Conservation (phyloP, 257 asterid genomes). For the Nicotiana obtusifolia region DNA sequence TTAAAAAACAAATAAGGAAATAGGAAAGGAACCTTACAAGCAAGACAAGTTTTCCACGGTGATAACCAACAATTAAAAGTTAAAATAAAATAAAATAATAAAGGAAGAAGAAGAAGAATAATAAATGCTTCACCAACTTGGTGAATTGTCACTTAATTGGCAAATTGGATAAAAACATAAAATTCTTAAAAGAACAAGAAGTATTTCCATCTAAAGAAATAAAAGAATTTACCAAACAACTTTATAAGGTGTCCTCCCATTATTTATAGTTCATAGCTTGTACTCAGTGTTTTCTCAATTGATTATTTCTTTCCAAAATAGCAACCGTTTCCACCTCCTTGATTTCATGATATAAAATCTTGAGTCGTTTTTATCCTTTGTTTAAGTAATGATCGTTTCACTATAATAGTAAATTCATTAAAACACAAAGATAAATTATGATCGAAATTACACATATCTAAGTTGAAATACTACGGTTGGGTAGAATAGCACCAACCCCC, state of each 20-base stretch:
- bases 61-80: background rate
- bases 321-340: background rate
- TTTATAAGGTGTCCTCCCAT: background rate
- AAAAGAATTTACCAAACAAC: background rate
- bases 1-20: background rate
- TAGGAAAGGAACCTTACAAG: slow-evolving; percentile 7
- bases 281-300: background rate
- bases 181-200: background rate
- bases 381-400: background rate
- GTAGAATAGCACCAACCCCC: background rate
- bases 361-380: background rate
- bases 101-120: background rate
- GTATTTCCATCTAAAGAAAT: background rate
- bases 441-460: background rate
- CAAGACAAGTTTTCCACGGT: background rate
- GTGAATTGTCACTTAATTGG: background rate
- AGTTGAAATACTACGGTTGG: background rate
- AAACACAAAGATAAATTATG: background rate
- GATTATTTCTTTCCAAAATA: background rate
- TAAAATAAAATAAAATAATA: background rate
- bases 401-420: background rate
- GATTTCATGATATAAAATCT: background rate
- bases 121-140: background rate
- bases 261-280: background rate
- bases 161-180: background rate